Base-by-base conservation (phyloP, 148 eudicot species). In the Arctostaphylos glauca region DNA sequence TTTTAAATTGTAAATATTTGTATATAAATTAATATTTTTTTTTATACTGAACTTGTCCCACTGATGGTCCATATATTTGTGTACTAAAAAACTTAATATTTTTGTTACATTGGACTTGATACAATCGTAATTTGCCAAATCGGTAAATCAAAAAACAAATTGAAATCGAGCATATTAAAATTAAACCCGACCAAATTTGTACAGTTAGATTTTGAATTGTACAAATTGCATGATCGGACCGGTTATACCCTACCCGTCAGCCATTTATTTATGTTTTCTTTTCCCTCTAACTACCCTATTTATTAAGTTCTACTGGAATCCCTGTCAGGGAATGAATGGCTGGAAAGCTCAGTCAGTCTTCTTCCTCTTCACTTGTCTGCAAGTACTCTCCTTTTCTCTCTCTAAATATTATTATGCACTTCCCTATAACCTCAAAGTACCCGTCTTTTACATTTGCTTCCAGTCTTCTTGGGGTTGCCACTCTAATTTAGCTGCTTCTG, bases 321-420 rank as follows among this genome's bases (percentile, higher is more conserved):
- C 79, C 8, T 88, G 92, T 89, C 92, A 89, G 92, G 77, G 86
- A 85, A 87, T 84, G 91, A 84, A 86, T 86, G 94, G 91, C 81
- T 86, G 89, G 91, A 92, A 92, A 89, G 85, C 90, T 84, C 82
- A 85, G 74, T 87, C 89, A 90, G 86, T 87, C 88, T 87, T 87
- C 80, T 84, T 83, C 85, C 85, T 86, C 85, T 74, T 38, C 88
- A 84, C 87, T 83, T 80, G 74, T 74, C 56, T 76, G 89, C 86
- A 81, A 86, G 89, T 84, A 80, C 64, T 50, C 76, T 78, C 52
- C 48, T 48, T 9, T 73, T 81, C 66, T 74, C 82, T 67, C 82
- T 80, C 55, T 81, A 59, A 6, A 80, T 72, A 55, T 71, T 38
- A 50, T 77, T 72, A 16, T 80, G 38, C 62, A 41, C 66, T 59